Percentiles rank a stretch among this genome's conserved stretches.
Conservation (phyloP, 371 early-diverging fungal genomes). For the Mucor lusitanicus region DNA sequence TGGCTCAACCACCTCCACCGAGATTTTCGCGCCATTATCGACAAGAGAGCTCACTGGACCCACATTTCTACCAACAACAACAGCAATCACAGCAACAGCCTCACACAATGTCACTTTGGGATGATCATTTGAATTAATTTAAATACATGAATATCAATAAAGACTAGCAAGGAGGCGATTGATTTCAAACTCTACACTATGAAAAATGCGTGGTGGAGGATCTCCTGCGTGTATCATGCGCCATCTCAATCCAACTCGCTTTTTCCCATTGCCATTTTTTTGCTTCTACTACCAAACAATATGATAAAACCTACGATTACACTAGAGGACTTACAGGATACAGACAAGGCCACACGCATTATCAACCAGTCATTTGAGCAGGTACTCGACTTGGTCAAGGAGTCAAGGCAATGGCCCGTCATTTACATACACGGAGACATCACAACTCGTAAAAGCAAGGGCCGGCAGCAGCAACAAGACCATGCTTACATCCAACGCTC, state of each 20-base stretch:
- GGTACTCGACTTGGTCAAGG: background rate
- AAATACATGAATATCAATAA: background rate
- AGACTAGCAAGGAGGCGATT: background rate
- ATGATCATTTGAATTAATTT: background rate
- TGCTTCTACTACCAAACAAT: background rate
- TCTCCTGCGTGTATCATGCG: background rate
- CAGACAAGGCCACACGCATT: background rate
- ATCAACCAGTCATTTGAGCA: background rate
- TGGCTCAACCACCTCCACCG: background rate
- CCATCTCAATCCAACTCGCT: background rate
- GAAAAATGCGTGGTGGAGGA: background rate
- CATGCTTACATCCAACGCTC: background rate
- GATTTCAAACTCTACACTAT: background rate
- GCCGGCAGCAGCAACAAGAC: background rate
- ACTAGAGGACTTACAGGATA: background rate
- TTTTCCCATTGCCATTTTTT: background rate
- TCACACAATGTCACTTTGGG: constrained; percentile 1
- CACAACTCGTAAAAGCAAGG: background rate
- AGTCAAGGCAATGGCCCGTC: background rate
- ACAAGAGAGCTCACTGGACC: background rate
- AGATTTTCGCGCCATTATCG: background rate
- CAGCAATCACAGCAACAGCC: background rate
- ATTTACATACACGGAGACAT: background rate
- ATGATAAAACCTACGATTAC: background rate
- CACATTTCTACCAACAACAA: background rate